Evolutionary conservation across 2,329 filamentous ascomycete genomes (phyloP).

Genomic region (Aspergillus niger): DNA sequence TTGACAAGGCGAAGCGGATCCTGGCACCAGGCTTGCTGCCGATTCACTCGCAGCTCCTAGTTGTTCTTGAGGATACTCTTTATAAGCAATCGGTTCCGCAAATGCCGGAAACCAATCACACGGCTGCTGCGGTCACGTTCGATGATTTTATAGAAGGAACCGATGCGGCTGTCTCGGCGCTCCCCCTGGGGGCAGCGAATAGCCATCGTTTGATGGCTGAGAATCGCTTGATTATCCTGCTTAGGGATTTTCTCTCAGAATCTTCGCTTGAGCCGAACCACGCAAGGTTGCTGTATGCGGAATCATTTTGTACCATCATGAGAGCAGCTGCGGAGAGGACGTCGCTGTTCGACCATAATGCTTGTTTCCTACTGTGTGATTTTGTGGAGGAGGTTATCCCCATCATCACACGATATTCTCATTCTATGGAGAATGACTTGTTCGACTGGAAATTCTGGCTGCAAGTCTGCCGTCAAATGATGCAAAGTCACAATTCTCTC

Average conservation of each 20-base stretch:
- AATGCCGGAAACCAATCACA: constrained; percentile 47
- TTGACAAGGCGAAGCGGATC: constrained; percentile 58
- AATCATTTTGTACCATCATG: constrained; percentile 71
- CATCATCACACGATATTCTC: constrained; percentile 63
- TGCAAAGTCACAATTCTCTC: constrained; percentile 82
- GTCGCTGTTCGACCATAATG: constrained; percentile 77
- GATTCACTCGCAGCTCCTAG: constrained; percentile 78
- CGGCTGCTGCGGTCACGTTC: constrained; percentile 61
- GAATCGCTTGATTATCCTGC: constrained; percentile 77
- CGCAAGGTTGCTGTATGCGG: constrained; percentile 71
- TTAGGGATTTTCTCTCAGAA: constrained; percentile 76
- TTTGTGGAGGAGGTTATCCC: constrained; percentile 80
- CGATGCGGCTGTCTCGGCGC: constrained; percentile 66
- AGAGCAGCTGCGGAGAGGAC: constrained; percentile 74
- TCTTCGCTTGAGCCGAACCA: constrained; percentile 54
- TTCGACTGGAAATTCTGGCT: constrained; percentile 78
- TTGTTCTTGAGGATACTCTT: constrained; percentile 78
- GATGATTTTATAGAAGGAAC: constrained; percentile 65
- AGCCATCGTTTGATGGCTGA: constrained; percentile 81
- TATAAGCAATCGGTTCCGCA: constrained; percentile 65
- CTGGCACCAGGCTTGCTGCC: constrained; percentile 76
- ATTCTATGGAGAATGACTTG: constrained; percentile 47
- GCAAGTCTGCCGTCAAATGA: constrained; percentile 74
- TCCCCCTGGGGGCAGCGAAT: constrained; percentile 68
- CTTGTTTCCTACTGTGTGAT: constrained; percentile 88